Percentiles rank a stretch among this genome's conserved stretches.
Conservation (phyloP, 345 rosid species). For the Bruguiera sexangula region DNA sequence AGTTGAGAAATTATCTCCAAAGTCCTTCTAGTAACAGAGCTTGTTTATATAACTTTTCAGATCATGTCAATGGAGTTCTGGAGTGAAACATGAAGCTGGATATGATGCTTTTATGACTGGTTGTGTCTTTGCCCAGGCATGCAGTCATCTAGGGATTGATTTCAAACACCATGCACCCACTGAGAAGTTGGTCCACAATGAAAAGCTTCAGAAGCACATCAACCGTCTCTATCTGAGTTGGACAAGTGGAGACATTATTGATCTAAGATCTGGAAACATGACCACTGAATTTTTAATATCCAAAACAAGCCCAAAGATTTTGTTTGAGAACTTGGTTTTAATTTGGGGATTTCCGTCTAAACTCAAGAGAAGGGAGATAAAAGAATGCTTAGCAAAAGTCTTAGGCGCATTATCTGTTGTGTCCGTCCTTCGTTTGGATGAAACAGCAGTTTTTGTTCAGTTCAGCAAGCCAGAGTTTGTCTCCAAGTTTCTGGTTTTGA, state of each 20-base stretch:
- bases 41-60: slow-evolving; percentile 39
- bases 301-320: slow-evolving; percentile 28
- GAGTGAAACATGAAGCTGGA: slow-evolving; percentile 95
- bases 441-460: slow-evolving; percentile 71
- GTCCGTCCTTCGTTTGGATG: slow-evolving; percentile 58
- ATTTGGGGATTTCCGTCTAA: slow-evolving; percentile 72
- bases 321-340: slow-evolving; percentile 54
- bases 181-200: slow-evolving; percentile 41
- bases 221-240: slow-evolving; percentile 84
- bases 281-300: slow-evolving; percentile 34
- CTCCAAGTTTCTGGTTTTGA: slow-evolving; percentile 57
- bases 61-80: slow-evolving; percentile 69
- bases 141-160: slow-evolving; percentile 69
- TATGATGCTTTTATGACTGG: slow-evolving; percentile 99
- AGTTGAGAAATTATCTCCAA: neutral
- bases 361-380: slow-evolving; percentile 59
- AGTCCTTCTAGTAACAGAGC: neutral
- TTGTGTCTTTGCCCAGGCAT: slow-evolving; percentile 81
- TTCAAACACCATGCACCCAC: slow-evolving; percentile 43
- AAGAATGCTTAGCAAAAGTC: slow-evolving; percentile 64
- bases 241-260: slow-evolving; percentile 61
- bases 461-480: slow-evolving; percentile 58
- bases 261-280: slow-evolving; percentile 52
- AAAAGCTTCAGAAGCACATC: slow-evolving; percentile 57
- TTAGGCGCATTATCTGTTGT: slow-evolving; percentile 58